phyloP scores from a whole-genome alignment of 768 basidiomycete genomes.

The Plicaturopsis crispa region DNA sequence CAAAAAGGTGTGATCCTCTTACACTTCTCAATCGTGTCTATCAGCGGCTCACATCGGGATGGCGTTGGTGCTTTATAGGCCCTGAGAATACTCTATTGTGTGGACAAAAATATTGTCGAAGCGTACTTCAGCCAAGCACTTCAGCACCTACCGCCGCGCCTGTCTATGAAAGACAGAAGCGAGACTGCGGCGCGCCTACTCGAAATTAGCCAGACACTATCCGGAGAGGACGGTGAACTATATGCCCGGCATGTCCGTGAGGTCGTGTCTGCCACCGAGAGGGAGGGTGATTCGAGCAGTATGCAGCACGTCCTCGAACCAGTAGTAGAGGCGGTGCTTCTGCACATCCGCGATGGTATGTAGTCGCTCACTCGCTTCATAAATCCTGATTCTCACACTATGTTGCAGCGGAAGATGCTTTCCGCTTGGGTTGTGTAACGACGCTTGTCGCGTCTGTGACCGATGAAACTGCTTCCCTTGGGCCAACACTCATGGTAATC shows the following conservation, averaged over 20 bases:
- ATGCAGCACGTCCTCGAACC: slow-evolving; percentile 41
- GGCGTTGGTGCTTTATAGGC: too few relatives aligned
- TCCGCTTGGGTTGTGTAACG: slow-evolving; percentile 36
- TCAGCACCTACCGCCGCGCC: slow-evolving; percentile 24
- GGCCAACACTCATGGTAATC: slow-evolving; percentile 61
- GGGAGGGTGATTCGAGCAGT: slow-evolving; percentile 17
- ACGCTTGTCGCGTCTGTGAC: slow-evolving; percentile 36
- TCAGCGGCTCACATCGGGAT: too few relatives aligned
- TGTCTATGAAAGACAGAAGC: slow-evolving; percentile 28
- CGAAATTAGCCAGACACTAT: slow-evolving; percentile 44
- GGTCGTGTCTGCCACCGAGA: slow-evolving; percentile 30
- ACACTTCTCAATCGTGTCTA: too few relatives aligned
- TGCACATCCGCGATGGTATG: slow-evolving; percentile 43
- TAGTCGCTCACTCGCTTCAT: too few relatives aligned
- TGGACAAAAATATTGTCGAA: slow-evolving; percentile 53
- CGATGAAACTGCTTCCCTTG: slow-evolving; percentile 28
- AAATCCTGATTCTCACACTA: too few relatives aligned
- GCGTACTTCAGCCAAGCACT: slow-evolving; percentile 42
- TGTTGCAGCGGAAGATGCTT: too few relatives aligned
- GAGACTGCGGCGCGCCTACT: slow-evolving; percentile 39
- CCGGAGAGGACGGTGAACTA: slow-evolving; percentile 41
- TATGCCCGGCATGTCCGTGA: slow-evolving; percentile 49
- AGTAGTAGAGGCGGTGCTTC: slow-evolving; percentile 49
- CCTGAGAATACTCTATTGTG: slow-evolving; percentile 42
- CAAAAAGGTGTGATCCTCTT: slow-evolving; percentile 37